Conservation (phyloP, 2,329 filamentous ascomycete genomes). For the Paraphaeosphaeria minitans region DNA sequence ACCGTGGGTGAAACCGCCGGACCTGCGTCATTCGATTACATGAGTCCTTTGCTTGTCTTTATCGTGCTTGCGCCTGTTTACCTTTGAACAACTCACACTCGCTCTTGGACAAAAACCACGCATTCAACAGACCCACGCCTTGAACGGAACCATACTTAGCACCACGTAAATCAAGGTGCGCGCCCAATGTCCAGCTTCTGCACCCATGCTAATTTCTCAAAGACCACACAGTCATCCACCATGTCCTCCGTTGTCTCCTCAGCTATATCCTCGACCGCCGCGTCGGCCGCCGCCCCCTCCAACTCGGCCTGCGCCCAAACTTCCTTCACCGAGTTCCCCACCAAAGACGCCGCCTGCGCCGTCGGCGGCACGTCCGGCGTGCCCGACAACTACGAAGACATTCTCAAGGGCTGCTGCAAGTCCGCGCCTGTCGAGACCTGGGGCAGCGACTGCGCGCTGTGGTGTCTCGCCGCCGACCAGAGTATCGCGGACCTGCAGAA, state of each 20-base stretch:
- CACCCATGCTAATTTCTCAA: not conserved
- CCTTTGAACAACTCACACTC: not conserved
- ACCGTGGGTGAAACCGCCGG: slow-evolving; percentile 10
- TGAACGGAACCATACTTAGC: slow-evolving; percentile 6
- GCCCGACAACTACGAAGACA: slow-evolving; percentile 30
- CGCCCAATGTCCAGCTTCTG: not conserved
- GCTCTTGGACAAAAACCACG: not conserved
- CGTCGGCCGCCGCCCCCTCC: slow-evolving; percentile 21
- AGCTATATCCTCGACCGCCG: not conserved
- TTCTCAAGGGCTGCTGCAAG: slow-evolving; percentile 40
- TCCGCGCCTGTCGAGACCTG: slow-evolving; percentile 35
- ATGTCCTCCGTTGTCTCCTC: slow-evolving; percentile 24
- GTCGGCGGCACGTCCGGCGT: slow-evolving; percentile 30
- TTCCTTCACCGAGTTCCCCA: slow-evolving; percentile 33
- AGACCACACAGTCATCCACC: slow-evolving; percentile 8
- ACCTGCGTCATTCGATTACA: slow-evolving; percentile 7
- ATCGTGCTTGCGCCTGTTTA: not conserved
- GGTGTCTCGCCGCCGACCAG: slow-evolving; percentile 37
- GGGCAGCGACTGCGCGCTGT: slow-evolving; percentile 37
- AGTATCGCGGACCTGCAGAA: slow-evolving; percentile 31
- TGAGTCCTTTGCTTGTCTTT: slow-evolving; percentile 5
- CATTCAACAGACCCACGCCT: not conserved
- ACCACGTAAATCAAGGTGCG: not conserved
- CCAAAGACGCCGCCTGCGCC: slow-evolving; percentile 34
- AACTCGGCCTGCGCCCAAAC: slow-evolving; percentile 29